Evolutionary conservation across 306 rosid species (phyloP).

Genomic region (Hippophae rhamnoides): DNA sequence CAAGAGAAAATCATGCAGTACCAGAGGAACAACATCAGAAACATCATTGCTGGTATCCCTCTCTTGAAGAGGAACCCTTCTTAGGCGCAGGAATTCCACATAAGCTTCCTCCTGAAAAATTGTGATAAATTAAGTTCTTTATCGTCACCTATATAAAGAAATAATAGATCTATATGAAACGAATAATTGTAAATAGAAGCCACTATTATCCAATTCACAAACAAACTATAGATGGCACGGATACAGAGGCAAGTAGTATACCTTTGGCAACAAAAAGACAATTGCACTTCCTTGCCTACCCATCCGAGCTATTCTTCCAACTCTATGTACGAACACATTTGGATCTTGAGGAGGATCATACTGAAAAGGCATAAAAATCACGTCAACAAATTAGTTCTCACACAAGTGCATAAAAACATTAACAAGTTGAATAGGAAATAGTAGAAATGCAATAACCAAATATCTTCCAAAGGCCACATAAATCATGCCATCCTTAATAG

Average conservation of each 20-base stretch:
- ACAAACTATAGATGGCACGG: not conserved
- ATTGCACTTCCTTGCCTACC: conserved; percentile 86
- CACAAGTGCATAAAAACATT: conserved; percentile 10
- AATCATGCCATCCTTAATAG: conserved; percentile 11
- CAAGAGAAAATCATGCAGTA: conserved; percentile 12
- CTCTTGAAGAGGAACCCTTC: conserved; percentile 71
- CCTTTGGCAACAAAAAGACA: conserved; percentile 88
- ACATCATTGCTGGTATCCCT: conserved; percentile 47
- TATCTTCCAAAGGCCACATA: conserved; percentile 4
- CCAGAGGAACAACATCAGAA: conserved; percentile 68
- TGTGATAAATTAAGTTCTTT: not conserved
- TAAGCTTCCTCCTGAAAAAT: conserved; percentile 70
- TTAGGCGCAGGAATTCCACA: conserved; percentile 60
- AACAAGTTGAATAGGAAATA: too few species aligned
- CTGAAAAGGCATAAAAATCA: conserved; percentile 33
- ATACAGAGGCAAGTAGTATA: conserved; percentile 16
- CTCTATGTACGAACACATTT: conserved; percentile 86
- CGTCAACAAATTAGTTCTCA: not conserved
- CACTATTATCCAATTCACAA: not conserved
- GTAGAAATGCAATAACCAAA: too few species aligned
- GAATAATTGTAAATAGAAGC: not conserved
- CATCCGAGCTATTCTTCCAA: conserved; percentile 93
- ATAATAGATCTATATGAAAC: conserved; percentile 5
- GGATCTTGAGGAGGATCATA: conserved; percentile 98
- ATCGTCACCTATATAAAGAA: conserved; percentile 4